Base-by-base conservation (phyloP, 441 rosid genomes). In the Geranium incanum region DNA sequence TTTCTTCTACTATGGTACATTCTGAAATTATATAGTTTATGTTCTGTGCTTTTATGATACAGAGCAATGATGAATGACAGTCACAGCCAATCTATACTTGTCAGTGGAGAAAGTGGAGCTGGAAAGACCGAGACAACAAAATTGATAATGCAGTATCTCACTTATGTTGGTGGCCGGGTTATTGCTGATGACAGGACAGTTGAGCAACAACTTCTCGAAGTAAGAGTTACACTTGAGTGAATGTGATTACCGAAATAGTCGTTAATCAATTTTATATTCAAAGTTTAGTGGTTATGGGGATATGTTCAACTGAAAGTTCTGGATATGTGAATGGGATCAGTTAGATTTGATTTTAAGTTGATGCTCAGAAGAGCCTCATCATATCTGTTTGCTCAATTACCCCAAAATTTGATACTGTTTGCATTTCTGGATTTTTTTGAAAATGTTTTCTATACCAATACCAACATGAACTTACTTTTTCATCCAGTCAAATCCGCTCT, bases 401-500 rank as follows among this genome's bases (percentile, higher is more conserved):
- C n/a, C 65, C 28, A 18, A 59, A 18, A 21, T 59, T 6, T 57
- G 23, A 18, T 18, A 8, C 65, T 59, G 65, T 59, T 3, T 59
- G 18, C 65, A 59, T 18, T 59, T 59, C 65, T 18, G 23, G 33
- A 59, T 18, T 59, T 59, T 59, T 16, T 18, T 72, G 70, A 76
- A 68, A 38, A 70, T 57, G 13, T 33, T 52, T 55, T 16, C 2
- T 52, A 66, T 52, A 6, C 60, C 68, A 57, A 69, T 70, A 19
- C 48, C 21, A 68, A 7, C 12, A 59, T 59, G 19, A 8, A 59
- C 19, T 59, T 59, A 59, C 21, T 69, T 72, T 79, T 36, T 72
- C 82, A 68, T 80, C 80, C 91, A 95, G 99, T 95, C 99, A n/a
- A 95, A 95, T 82, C 99, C 99, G 77, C 97, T 95, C 57, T 80